These are phyloP conservation scores for Phytophthora kernoviae DNA, from an alignment of 352 stramenopile genomes.

Conservation along the genomic window DNA sequence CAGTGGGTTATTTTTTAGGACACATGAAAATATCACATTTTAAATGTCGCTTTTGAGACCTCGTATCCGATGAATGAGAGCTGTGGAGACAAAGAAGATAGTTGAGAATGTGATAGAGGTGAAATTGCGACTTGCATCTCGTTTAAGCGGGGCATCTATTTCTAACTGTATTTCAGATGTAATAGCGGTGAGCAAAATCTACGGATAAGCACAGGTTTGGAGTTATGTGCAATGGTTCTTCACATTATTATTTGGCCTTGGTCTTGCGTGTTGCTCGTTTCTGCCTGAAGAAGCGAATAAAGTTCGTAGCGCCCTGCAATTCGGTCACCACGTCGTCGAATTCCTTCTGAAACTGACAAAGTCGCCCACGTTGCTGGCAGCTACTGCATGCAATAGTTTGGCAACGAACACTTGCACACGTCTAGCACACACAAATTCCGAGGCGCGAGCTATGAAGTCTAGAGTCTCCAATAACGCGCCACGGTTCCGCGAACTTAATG, in stretches of 20 bases:
- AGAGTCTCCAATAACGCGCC: constrained; percentile 61
- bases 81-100: too few species aligned
- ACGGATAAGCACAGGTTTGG: too few species aligned
- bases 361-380: constrained; percentile 52
- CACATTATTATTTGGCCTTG: neutral
- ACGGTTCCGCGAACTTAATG: constrained; percentile 46
- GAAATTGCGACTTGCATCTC: too few species aligned
- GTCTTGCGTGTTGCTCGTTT: constrained; percentile 5
- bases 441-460: constrained; percentile 65
- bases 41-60: too few species aligned
- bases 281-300: constrained; percentile 37
- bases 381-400: constrained; percentile 57
- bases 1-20: too few species aligned
- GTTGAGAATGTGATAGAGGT: too few species aligned
- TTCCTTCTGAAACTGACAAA: constrained; percentile 24
- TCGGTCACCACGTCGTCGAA: constrained; percentile 31
- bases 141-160: too few species aligned
- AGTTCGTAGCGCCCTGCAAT: constrained; percentile 29
- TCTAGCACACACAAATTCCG: constrained; percentile 74
- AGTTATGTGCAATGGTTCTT: too few species aligned
- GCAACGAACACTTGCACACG: constrained; percentile 71
- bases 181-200: too few species aligned
- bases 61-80: too few species aligned
- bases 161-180: too few species aligned
- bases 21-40: too few species aligned